Conservation (phyloP, 768 basidiomycete genomes). For the Suillus occidentalis region DNA sequence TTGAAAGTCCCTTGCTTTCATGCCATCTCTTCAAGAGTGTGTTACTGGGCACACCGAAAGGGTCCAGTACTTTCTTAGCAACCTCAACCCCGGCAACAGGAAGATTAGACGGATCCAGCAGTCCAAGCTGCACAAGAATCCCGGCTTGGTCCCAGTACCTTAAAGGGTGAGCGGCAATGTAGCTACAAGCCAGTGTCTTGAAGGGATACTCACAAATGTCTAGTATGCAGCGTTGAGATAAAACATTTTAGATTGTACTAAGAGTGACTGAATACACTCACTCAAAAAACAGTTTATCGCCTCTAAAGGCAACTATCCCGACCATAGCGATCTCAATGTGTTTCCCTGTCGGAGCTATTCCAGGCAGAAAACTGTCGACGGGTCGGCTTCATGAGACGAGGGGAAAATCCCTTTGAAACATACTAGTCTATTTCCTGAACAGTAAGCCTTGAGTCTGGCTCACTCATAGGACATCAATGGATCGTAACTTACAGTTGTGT, state of each 20-base stretch:
- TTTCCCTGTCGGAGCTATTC: constrained; percentile 38
- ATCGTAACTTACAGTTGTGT: constrained; percentile 33
- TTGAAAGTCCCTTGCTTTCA: constrained; percentile 36
- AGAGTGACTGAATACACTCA: constrained; percentile 21
- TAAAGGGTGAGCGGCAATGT: constrained; percentile 2
- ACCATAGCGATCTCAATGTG: constrained; percentile 42
- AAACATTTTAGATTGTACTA: neutral
- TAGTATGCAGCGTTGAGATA: constrained; percentile 4
- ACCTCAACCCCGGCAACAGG: constrained; percentile 42
- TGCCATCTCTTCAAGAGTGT: constrained; percentile 36
- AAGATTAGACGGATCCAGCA: constrained; percentile 31
- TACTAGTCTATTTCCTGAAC: constrained; percentile 43
- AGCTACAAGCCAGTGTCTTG: neutral
- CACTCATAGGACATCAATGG: neutral
- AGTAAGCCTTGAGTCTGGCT: neutral
- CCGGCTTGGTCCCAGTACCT: constrained; percentile 55
- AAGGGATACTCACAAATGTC: constrained; percentile 29
- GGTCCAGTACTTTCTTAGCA: constrained; percentile 41
- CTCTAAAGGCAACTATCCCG: constrained; percentile 45
- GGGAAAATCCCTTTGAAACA: constrained; percentile 8
- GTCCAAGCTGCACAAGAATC: constrained; percentile 42
- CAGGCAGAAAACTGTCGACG: constrained; percentile 29
- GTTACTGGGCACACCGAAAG: constrained; percentile 42
- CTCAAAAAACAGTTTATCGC: constrained; percentile 52
- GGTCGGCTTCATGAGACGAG: constrained; percentile 1